Conservation (phyloP, 1,284 basidiomycete species). For the Ustilago loliicola region DNA sequence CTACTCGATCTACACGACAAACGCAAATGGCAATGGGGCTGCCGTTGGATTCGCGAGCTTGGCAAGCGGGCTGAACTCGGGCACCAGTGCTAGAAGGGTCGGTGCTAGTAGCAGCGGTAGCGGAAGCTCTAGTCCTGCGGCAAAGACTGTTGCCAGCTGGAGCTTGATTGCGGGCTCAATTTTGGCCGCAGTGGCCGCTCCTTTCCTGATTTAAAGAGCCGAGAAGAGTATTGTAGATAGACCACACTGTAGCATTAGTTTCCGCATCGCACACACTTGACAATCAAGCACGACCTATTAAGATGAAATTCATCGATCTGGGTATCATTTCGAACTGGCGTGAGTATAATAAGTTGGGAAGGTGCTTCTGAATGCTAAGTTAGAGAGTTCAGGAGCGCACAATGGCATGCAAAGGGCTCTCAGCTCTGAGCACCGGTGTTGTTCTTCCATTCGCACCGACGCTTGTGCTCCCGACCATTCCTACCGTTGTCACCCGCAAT, state of each 20-base stretch:
- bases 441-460: background rate
- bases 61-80: constrained; percentile 51
- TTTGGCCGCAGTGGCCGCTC: constrained; percentile 1
- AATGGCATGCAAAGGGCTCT: constrained; percentile 18
- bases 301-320: background rate
- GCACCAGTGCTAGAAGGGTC: constrained; percentile 46
- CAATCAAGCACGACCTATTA: background rate
- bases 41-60: constrained; percentile 61
- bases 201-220: constrained; percentile 3
- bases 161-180: constrained; percentile 1
- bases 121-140: constrained; percentile 25
- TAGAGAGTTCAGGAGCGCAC: background rate
- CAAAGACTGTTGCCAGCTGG: background rate
- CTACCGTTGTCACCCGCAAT: background rate
- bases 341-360: too few species aligned
- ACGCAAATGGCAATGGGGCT: constrained; percentile 14
- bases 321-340: constrained; percentile 1
- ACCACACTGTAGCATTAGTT: constrained; percentile 13
- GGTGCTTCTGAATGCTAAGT: background rate
- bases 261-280: constrained; percentile 1
- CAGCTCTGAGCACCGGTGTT: constrained; percentile 12
- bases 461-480: background rate
- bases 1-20: constrained; percentile 58
- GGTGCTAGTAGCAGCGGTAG: constrained; percentile 6
- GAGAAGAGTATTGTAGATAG: background rate